phyloP scores from a whole-genome alignment of 78 protist genomes.

The Speleostelium caveatum region DNA sequence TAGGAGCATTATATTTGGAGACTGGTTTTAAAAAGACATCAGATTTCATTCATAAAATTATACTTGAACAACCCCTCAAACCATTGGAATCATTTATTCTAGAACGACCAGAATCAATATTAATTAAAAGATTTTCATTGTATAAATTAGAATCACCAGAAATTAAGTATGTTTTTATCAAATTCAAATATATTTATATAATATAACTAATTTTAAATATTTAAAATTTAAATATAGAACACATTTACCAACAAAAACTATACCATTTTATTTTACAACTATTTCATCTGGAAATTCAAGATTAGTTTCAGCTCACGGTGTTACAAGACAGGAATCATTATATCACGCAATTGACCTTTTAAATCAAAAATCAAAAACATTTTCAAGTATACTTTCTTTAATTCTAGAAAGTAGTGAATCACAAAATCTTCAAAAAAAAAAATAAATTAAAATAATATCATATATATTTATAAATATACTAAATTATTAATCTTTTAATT shows the following conservation, averaged over 20 bases:
- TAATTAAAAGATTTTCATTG: conserved; percentile 18
- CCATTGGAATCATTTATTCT: background rate
- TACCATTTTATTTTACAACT: conserved; percentile 3
- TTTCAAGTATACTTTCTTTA: conserved; percentile 1
- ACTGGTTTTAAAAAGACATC: background rate
- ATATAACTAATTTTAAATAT: background rate
- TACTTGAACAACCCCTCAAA: background rate
- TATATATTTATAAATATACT: background rate
- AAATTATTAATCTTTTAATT: too few relatives aligned
- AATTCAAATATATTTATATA: background rate
- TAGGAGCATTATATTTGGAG: conserved; percentile 61
- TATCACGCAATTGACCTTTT: background rate
- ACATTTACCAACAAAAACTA: background rate
- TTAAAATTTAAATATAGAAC: background rate
- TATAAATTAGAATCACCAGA: conserved; percentile 60
- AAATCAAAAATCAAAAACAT: background rate
- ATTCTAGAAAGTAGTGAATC: too few relatives aligned
- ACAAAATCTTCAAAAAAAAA: background rate
- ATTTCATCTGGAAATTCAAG: background rate
- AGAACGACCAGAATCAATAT: conserved; percentile 23
- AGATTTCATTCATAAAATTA: conserved; percentile 3
- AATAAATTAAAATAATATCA: background rate
- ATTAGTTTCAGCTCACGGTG: background rate
- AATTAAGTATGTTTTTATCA: conserved; percentile 26
- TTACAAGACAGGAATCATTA: conserved; percentile 20